Conservation (phyloP, 2,329 filamentous ascomycete genomes). For the Berkeleyomyces basicola region DNA sequence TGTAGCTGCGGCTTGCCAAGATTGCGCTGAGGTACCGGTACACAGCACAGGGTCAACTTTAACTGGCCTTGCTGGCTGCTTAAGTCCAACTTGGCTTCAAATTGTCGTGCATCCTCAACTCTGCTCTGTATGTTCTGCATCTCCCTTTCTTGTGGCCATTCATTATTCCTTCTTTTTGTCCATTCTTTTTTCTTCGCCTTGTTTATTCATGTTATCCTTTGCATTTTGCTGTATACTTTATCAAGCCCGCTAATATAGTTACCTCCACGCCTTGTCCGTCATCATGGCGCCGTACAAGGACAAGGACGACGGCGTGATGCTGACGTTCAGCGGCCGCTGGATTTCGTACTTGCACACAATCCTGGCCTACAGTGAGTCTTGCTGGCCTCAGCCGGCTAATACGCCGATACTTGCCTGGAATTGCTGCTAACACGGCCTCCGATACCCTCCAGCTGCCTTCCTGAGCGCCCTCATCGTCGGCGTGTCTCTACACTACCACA, state of each 20-base stretch:
- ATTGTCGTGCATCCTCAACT: neutral
- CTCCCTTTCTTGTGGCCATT: slow-evolving; percentile 1
- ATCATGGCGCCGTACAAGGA: slow-evolving; percentile 43
- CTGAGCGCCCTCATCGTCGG: slow-evolving; percentile 72
- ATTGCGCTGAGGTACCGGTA: neutral
- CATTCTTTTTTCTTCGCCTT: slow-evolving; percentile 2
- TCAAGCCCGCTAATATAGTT: neutral
- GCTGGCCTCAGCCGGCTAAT: neutral
- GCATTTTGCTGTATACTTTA: neutral
- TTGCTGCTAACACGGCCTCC: neutral
- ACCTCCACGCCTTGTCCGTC: neutral
- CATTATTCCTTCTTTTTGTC: slow-evolving; percentile 8
- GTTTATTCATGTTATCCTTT: neutral
- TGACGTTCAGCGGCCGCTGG: slow-evolving; percentile 70
- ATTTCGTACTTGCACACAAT: slow-evolving; percentile 76
- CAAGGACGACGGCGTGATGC: slow-evolving; percentile 42
- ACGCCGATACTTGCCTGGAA: neutral
- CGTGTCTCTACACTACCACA: slow-evolving; percentile 71
- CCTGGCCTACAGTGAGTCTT: slow-evolving; percentile 56
- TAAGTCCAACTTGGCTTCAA: neutral
- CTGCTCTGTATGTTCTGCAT: neutral
- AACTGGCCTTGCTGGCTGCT: neutral
- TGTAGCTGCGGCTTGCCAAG: neutral
- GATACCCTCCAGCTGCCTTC: slow-evolving; percentile 48
- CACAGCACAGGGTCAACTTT: neutral